These are phyloP conservation scores for Acanthamoeba sp. DNA, from an alignment of 208 protist species.

Conservation along the genomic window DNA sequence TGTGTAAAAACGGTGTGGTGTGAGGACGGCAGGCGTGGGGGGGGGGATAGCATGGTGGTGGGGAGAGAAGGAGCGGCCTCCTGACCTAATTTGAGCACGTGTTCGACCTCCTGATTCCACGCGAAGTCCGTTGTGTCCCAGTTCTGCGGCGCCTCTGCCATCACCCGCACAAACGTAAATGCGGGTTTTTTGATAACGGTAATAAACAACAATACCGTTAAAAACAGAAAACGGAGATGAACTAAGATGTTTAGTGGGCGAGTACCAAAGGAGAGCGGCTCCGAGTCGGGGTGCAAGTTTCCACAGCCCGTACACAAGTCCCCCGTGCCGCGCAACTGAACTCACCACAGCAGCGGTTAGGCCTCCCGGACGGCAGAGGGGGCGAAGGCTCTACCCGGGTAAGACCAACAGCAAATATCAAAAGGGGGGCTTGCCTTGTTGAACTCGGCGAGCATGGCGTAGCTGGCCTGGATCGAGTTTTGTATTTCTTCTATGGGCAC, in stretches of 20 bases:
- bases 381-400: too few relatives aligned
- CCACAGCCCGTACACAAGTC: not conserved
- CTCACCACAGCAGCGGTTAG: too few relatives aligned
- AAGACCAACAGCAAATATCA: not conserved
- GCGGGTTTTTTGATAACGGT: too few relatives aligned
- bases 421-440: not conserved
- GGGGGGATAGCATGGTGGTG: too few relatives aligned
- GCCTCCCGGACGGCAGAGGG: too few relatives aligned
- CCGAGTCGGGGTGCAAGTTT: not conserved
- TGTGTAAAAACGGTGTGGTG: not conserved
- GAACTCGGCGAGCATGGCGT: slow-evolving; percentile 39
- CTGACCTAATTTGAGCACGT: not conserved
- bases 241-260: not conserved
- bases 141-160: slow-evolving; percentile 9
- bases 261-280: slow-evolving; percentile 16
- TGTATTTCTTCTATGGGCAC: not conserved
- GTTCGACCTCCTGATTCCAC: not conserved
- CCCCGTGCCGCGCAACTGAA: not conserved
- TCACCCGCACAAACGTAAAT: too few relatives aligned
- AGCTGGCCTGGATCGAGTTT: not conserved
- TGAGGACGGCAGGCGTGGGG: not conserved
- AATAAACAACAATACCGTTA: not conserved
- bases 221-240: not conserved
- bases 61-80: not conserved
- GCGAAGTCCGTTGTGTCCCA: not conserved